Conservation (phyloP, 208 protist species). For the Phytomonas francai region DNA sequence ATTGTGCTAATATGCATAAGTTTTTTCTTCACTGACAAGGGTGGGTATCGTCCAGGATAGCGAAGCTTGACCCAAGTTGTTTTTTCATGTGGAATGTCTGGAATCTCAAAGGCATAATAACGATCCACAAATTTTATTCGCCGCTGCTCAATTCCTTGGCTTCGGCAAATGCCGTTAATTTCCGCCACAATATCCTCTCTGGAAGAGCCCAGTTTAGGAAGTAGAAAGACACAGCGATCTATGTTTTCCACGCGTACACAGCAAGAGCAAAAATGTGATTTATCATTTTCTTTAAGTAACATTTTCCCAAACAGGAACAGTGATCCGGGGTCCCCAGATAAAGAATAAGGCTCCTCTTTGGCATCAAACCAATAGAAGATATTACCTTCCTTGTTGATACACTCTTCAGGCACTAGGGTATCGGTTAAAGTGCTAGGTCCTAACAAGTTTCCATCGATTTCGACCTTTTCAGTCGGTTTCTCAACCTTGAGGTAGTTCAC, state of each 20-base stretch:
- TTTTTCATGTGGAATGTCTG: conserved; percentile 66
- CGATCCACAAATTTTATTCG: conserved; percentile 86
- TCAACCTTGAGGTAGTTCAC: background rate
- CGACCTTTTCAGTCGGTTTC: background rate
- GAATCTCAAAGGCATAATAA: conserved; percentile 91
- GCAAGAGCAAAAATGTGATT: conserved; percentile 44
- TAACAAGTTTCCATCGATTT: background rate
- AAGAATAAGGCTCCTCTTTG: conserved; percentile 64
- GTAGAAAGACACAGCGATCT: conserved; percentile 65
- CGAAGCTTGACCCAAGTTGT: conserved; percentile 85
- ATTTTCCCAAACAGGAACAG: conserved; percentile 89
- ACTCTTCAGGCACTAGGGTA: background rate
- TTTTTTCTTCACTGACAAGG: conserved; percentile 25
- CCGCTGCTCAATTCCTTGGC: conserved; percentile 60
- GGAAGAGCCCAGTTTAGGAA: conserved; percentile 44
- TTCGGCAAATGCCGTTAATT: conserved; percentile 67
- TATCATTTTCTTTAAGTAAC: conserved; percentile 21
- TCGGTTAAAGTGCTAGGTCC: background rate
- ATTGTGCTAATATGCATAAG: conserved; percentile 67
- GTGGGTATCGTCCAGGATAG: conserved; percentile 71
- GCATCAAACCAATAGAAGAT: conserved; percentile 88
- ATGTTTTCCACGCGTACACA: conserved; percentile 83
- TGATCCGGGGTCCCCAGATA: conserved; percentile 66
- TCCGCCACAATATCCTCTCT: conserved; percentile 76
- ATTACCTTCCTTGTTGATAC: background rate